Evolutionary conservation across 192 early-diverging fungal genomes (phyloP).

Genomic region (Backusella psychrophila): DNA sequence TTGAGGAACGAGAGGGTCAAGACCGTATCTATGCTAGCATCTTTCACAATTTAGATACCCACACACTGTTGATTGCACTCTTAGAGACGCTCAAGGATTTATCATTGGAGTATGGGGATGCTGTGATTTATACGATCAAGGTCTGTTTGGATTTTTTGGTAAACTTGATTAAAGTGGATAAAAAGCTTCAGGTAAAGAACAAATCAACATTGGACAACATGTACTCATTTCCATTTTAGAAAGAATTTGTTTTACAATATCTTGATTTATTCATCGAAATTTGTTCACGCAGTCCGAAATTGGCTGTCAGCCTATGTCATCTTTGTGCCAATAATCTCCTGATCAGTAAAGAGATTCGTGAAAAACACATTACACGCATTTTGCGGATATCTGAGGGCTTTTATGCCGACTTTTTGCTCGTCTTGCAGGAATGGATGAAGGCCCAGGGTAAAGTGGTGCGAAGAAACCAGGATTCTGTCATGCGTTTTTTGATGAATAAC

Average conservation of each 20-base stretch:
- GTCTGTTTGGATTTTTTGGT: conserved; percentile 15
- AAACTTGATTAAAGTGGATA: conserved; percentile 17
- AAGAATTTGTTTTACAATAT: conserved; percentile 18
- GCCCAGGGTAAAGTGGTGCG: conserved; percentile 16
- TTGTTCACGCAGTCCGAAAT: background rate
- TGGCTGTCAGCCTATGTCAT: background rate
- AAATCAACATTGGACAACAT: no score
- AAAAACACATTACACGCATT: conserved; percentile 16
- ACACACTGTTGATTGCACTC: conserved; percentile 10
- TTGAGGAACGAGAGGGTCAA: conserved; percentile 6
- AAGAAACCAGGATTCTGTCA: conserved; percentile 15
- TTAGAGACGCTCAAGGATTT: background rate
- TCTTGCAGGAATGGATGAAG: conserved; percentile 25
- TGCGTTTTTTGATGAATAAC: conserved; percentile 23
- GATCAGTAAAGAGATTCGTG: conserved; percentile 11
- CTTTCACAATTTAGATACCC: conserved; percentile 16
- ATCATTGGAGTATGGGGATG: background rate
- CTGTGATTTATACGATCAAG: background rate
- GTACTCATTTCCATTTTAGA: background rate
- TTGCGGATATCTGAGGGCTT: conserved; percentile 8
- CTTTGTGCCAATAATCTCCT: conserved; percentile 17
- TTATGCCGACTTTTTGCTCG: conserved; percentile 13
- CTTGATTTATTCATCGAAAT: conserved; percentile 19
- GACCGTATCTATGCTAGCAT: conserved; percentile 11
- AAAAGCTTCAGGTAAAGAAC: conserved; percentile 14